Conservation (phyloP, 345 rosid genomes). For the Salix purpurea region DNA sequence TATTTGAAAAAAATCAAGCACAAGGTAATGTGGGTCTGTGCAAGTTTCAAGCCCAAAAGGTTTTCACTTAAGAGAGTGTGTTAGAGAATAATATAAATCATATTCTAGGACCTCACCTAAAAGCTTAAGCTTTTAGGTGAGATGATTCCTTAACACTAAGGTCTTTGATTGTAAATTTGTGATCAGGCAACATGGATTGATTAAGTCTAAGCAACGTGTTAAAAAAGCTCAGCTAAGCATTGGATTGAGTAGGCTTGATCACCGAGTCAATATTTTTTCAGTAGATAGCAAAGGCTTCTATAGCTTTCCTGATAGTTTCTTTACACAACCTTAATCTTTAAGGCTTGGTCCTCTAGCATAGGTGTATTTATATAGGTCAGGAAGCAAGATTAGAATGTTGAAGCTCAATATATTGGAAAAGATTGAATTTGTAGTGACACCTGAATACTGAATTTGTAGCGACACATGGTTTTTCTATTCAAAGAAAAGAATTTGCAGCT, state of each 20-base stretch:
- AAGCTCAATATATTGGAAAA: neutral
- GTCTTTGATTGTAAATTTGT: constrained; percentile 24
- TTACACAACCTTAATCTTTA: neutral
- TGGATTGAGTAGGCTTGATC: constrained; percentile 20
- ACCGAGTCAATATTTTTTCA: neutral
- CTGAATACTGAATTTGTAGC: neutral
- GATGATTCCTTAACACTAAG: too few species aligned
- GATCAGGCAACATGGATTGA: constrained; percentile 23
- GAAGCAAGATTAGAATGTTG: too few species aligned
- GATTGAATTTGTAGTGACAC: neutral
- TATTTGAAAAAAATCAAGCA: too few species aligned
- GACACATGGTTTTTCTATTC: neutral
- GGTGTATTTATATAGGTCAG: too few species aligned
- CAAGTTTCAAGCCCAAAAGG: too few species aligned
- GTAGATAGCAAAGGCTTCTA: constrained; percentile 4
- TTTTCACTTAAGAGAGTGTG: too few species aligned
- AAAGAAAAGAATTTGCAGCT: neutral
- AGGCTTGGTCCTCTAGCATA: too few species aligned
- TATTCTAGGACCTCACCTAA: too few species aligned
- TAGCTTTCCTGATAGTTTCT: neutral
- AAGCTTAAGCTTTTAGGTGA: too few species aligned
- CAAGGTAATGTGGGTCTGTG: too few species aligned
- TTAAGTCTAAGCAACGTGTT: constrained; percentile 24
- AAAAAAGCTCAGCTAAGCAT: constrained; percentile 14
- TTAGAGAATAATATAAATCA: too few species aligned